phyloP scores from a whole-genome alignment of 257 asterid species.

The Euphrasia confusa region DNA sequence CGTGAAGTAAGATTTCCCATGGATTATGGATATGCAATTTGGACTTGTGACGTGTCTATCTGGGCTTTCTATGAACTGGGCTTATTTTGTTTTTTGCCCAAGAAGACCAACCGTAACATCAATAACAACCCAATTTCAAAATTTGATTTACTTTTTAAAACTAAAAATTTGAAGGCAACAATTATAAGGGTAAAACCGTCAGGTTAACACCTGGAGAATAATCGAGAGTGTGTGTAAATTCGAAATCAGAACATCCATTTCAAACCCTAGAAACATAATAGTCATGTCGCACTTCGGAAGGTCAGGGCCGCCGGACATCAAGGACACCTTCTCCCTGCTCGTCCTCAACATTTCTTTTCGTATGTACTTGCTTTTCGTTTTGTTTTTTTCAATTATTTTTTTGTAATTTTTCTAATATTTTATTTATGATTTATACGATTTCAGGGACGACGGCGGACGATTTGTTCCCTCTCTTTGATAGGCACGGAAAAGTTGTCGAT shows the following conservation, averaged over 20 bases:
- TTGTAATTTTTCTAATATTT: background rate
- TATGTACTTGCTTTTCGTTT: constrained; percentile 2
- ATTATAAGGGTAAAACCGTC: background rate
- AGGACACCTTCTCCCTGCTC: constrained; percentile 65
- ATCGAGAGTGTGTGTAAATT: background rate
- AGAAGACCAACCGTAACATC: no score
- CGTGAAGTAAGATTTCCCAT: no score
- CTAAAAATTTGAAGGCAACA: no score
- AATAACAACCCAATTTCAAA: no score
- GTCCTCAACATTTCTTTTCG: constrained; percentile 79
- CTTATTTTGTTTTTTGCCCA: no score
- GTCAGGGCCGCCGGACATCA: constrained; percentile 80
- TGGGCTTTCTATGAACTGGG: no score
- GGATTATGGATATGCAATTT: no score
- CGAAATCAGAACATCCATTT: background rate
- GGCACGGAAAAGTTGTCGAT: constrained; percentile 81
- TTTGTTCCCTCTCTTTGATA: constrained; percentile 67
- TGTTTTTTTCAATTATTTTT: background rate
- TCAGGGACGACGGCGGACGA: constrained; percentile 84
- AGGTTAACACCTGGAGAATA: background rate
- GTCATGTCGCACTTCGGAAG: constrained; percentile 74
- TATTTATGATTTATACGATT: constrained; percentile 13
- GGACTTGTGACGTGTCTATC: no score
- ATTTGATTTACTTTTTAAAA: no score
- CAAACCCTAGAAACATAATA: background rate